These are phyloP conservation scores for Rhizomucor miehei DNA, from an alignment of 371 early-diverging fungal species.

Conservation along the genomic window DNA sequence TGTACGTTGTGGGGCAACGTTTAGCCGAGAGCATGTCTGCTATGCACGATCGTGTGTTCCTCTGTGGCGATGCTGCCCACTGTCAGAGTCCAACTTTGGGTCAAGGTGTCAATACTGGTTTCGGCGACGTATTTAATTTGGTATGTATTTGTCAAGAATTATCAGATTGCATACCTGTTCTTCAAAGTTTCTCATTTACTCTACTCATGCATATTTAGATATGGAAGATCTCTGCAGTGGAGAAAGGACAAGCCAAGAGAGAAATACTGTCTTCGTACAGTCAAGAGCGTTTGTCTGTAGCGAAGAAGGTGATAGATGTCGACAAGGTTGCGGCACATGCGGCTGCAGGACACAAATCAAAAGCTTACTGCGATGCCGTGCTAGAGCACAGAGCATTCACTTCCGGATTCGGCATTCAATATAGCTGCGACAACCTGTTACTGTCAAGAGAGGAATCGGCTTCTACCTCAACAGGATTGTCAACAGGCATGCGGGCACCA, in stretches of 20 bases:
- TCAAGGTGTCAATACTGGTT: conserved; percentile 44
- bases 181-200: background rate
- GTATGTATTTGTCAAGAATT: conserved; percentile 14
- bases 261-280: conserved; percentile 26
- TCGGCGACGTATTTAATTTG: conserved; percentile 45
- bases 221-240: conserved; percentile 42
- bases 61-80: conserved; percentile 48
- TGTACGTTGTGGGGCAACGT: conserved; percentile 45
- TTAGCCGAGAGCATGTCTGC: conserved; percentile 29
- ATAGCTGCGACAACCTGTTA: conserved; percentile 9
- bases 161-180: no score
- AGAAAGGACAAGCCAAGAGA: conserved; percentile 22
- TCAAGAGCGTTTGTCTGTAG: conserved; percentile 34
- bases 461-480: conserved; percentile 5
- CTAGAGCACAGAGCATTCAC: conserved; percentile 34
- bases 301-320: conserved; percentile 30
- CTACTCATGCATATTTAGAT: conserved; percentile 17
- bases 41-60: conserved; percentile 28
- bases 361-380: conserved; percentile 30
- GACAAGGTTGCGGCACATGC: conserved; percentile 41
- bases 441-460: background rate
- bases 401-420: conserved; percentile 42
- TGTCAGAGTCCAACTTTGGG: conserved; percentile 46
- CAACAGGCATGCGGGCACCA: conserved; percentile 43
- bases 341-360: conserved; percentile 30